Conservation (phyloP, 179 eudicot species). For the Corrigiola litoralis region DNA sequence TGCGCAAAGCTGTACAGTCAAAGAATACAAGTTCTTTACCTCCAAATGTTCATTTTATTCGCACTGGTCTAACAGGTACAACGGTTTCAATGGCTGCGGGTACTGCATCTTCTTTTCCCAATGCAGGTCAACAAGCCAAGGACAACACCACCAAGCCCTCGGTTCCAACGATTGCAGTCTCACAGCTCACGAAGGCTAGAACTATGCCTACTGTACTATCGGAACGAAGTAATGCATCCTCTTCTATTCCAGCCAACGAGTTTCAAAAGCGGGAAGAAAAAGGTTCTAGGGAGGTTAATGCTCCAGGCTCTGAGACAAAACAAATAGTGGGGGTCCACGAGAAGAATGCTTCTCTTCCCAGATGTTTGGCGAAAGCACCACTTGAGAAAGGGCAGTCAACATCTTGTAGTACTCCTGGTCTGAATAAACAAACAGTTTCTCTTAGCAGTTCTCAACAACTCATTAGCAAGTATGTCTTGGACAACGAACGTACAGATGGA, state of each 20-base stretch:
- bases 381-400: conserved; percentile 9
- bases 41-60: conserved; percentile 60
- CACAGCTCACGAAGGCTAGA: conserved; percentile 19
- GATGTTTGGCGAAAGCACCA: conserved; percentile 10
- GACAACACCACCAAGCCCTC: conserved; percentile 6
- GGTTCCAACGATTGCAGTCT: conserved; percentile 6
- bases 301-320: conserved; percentile 14
- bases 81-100: no score
- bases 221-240: conserved; percentile 1
- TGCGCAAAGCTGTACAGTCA: conserved; percentile 52
- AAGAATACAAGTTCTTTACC: no score
- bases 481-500: conserved; percentile 3
- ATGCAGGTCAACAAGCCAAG: conserved; percentile 14
- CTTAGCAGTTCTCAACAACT: conserved; percentile 11
- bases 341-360: conserved; percentile 15
- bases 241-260: conserved; percentile 10
- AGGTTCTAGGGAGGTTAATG: conserved; percentile 2
- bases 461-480: background rate
- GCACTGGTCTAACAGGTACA: conserved; percentile 40
- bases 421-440: conserved; percentile 10
- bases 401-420: conserved; percentile 6
- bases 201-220: conserved; percentile 6
- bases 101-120: conserved; percentile 16
- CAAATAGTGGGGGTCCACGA: conserved; percentile 17
- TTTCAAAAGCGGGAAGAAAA: conserved; percentile 17